phyloP scores from a whole-genome alignment of 805 yeast genomes.

The Ogataea methanolica region DNA sequence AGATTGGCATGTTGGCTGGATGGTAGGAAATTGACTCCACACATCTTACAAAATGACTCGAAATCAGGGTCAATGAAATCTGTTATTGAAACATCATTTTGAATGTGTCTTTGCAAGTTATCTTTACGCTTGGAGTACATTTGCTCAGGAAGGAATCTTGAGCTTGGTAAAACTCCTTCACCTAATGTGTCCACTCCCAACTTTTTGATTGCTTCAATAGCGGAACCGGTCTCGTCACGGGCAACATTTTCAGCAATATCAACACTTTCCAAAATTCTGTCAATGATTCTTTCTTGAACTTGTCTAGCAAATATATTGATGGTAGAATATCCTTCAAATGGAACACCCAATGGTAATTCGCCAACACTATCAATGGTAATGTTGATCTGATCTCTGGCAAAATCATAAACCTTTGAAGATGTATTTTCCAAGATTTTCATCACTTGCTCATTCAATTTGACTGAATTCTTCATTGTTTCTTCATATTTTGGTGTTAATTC shows the following conservation, averaged over 20 bases:
- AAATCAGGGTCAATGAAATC: slow-evolving; percentile 80
- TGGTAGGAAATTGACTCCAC: slow-evolving; percentile 25
- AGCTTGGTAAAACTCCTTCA: slow-evolving; percentile 52
- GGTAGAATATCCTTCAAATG: slow-evolving; percentile 59
- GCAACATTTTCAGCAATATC: slow-evolving; percentile 65
- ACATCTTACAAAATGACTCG: slow-evolving; percentile 45
- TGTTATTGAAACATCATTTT: slow-evolving; percentile 53
- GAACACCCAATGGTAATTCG: slow-evolving; percentile 30
- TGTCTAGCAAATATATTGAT: slow-evolving; percentile 64
- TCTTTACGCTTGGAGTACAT: slow-evolving; percentile 84
- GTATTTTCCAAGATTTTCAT: slow-evolving; percentile 60
- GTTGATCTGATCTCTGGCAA: slow-evolving; percentile 50
- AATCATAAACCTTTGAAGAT: slow-evolving; percentile 53
- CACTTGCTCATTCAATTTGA: slow-evolving; percentile 51
- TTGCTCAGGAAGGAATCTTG: slow-evolving; percentile 61
- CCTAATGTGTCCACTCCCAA: slow-evolving; percentile 66
- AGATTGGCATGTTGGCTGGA: slow-evolving; percentile 34
- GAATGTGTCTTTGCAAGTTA: slow-evolving; percentile 49
- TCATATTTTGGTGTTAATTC: slow-evolving; percentile 64
- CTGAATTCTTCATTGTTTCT: slow-evolving; percentile 45
- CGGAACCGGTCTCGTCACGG: slow-evolving; percentile 49
- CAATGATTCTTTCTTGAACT: slow-evolving; percentile 65
- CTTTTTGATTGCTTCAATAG: slow-evolving; percentile 57
- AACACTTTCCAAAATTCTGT: slow-evolving; percentile 62
- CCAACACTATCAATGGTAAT: slow-evolving; percentile 43